A percentile compares a stretch with the other conserved stretches of the same genome.
Conservation (phyloP, 2,329 filamentous ascomycete species). For the Epichloe sibirici region DNA sequence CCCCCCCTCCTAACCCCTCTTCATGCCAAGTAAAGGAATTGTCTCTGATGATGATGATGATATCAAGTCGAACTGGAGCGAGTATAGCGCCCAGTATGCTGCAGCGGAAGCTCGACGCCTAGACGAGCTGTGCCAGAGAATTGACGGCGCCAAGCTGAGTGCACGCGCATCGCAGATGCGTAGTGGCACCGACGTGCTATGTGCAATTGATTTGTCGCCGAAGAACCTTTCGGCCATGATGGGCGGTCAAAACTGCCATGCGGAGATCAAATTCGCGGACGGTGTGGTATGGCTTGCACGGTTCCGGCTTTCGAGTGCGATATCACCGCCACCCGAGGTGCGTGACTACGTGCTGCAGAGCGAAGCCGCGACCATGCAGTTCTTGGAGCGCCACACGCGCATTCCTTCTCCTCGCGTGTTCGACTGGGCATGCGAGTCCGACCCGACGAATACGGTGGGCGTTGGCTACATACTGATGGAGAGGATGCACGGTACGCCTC, state of each 20-base stretch:
- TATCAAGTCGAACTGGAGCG: neutral
- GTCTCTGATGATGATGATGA: no score
- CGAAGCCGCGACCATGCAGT: slow-evolving; percentile 16
- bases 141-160: neutral
- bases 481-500: slow-evolving; percentile 22
- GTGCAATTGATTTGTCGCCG: slow-evolving; percentile 10
- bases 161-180: neutral
- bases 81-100: neutral
- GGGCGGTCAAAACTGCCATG: slow-evolving; percentile 17
- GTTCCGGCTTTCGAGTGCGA: neutral
- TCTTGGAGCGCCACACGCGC: slow-evolving; percentile 10
- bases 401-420: slow-evolving; percentile 23
- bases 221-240: slow-evolving; percentile 13
- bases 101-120: neutral
- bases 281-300: slow-evolving; percentile 4
- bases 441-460: slow-evolving; percentile 19
- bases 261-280: slow-evolving; percentile 17
- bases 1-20: no score
- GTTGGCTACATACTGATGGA: slow-evolving; percentile 30
- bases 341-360: slow-evolving; percentile 9
- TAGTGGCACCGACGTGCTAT: slow-evolving; percentile 5
- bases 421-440: slow-evolving; percentile 20
- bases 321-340: neutral
- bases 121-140: neutral
- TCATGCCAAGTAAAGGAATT: no score